Evolutionary conservation across 1,284 basidiomycete species (phyloP).

Genomic region (Pascua guehoae): DNA sequence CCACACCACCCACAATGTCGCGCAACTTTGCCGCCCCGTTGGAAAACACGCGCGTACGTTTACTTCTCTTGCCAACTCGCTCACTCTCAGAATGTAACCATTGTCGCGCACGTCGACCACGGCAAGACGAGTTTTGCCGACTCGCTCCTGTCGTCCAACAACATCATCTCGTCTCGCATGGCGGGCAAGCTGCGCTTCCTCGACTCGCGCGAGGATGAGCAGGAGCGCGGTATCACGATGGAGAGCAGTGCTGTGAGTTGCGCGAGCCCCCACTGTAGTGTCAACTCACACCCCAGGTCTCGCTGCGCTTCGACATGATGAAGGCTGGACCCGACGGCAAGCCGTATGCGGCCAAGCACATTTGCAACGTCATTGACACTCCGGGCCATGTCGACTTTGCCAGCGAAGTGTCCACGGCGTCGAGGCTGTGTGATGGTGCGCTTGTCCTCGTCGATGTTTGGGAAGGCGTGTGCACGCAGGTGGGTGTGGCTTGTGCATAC

Average conservation of each 20-base stretch:
- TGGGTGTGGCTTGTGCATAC: no score
- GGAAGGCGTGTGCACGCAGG: slow-evolving; percentile 97
- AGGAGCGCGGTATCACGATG: slow-evolving; percentile 98
- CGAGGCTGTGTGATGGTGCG: slow-evolving; percentile 90
- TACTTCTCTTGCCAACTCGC: no score
- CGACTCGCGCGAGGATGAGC: slow-evolving; percentile 95
- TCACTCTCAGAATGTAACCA: slow-evolving; percentile 44
- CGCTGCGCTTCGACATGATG: slow-evolving; percentile 71
- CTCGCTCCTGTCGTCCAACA: slow-evolving; percentile 90
- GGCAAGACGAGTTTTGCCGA: slow-evolving; percentile 96
- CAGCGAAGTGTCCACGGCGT: slow-evolving; percentile 91
- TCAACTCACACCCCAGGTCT: slow-evolving; percentile 51
- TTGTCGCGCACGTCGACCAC: slow-evolving; percentile 57
- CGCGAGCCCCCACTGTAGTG: not conserved
- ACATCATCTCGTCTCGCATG: slow-evolving; percentile 91
- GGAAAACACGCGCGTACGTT: slow-evolving; percentile 44
- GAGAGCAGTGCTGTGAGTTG: slow-evolving; percentile 79
- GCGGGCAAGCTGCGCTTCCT: slow-evolving; percentile 95
- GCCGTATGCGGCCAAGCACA: slow-evolving; percentile 37
- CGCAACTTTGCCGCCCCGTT: slow-evolving; percentile 42
- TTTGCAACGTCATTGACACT: slow-evolving; percentile 89
- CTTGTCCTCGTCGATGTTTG: slow-evolving; percentile 96
- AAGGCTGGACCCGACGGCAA: slow-evolving; percentile 52
- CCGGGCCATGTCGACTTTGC: slow-evolving; percentile 99
- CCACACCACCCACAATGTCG: not conserved